A percentile compares a stretch with the other conserved stretches of the same genome.
These are phyloP conservation scores for Metarhizium robertsii DNA, from an alignment of 2,329 filamentous ascomycete species.

Conservation along the genomic window DNA sequence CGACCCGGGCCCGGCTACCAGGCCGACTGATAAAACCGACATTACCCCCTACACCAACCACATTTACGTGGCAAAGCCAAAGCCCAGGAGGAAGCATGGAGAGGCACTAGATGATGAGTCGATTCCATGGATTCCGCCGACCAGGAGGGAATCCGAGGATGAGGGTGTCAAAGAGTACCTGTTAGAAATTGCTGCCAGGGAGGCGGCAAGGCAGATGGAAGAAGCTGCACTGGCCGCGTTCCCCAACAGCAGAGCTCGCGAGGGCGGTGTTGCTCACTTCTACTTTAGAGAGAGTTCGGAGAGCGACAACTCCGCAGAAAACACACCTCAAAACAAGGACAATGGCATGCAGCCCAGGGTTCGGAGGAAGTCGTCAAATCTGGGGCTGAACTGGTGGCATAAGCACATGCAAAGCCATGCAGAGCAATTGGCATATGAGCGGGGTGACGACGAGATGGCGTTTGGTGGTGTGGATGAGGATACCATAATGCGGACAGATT, in stretches of 20 bases:
- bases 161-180: slow-evolving; percentile 69
- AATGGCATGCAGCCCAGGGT: slow-evolving; percentile 18
- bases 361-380: slow-evolving; percentile 52
- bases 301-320: slow-evolving; percentile 38
- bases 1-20: slow-evolving; percentile 52
- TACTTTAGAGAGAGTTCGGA: slow-evolving; percentile 55
- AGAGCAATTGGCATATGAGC: slow-evolving; percentile 48
- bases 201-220: slow-evolving; percentile 70
- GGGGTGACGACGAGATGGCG: slow-evolving; percentile 17
- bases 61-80: slow-evolving; percentile 40
- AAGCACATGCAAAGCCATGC: slow-evolving; percentile 74
- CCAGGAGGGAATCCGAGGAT: slow-evolving; percentile 61
- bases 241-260: slow-evolving; percentile 59
- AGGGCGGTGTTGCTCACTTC: slow-evolving; percentile 64
- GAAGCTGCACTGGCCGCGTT: slow-evolving; percentile 70
- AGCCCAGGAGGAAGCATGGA: slow-evolving; percentile 24
- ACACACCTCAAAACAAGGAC: slow-evolving; percentile 23
- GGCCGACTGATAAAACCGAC: slow-evolving; percentile 62
- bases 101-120: slow-evolving; percentile 19
- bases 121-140: slow-evolving; percentile 25
- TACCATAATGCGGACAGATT: slow-evolving; percentile 25
- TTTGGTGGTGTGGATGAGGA: slow-evolving; percentile 18
- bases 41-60: slow-evolving; percentile 55
- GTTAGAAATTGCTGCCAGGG: slow-evolving; percentile 68
- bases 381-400: slow-evolving; percentile 63